These are phyloP conservation scores for Exophiala calicioides DNA, from an alignment of 2,329 filamentous ascomycete species.

Conservation along the genomic window DNA sequence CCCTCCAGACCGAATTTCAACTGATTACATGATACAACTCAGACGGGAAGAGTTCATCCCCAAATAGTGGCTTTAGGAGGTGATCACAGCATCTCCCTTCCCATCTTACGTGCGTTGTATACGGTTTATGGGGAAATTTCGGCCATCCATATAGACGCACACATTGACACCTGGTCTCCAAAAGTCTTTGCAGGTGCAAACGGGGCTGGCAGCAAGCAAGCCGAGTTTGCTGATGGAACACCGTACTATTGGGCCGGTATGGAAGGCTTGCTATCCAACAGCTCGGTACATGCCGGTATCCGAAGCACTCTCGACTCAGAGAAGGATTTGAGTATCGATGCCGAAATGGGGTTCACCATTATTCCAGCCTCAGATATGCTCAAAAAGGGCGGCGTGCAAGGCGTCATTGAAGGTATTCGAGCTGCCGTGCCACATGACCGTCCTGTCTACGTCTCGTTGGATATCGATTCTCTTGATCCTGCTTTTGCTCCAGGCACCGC, in stretches of 20 bases:
- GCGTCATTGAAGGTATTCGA: slow-evolving; percentile 17
- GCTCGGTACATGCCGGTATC: slow-evolving; percentile 15
- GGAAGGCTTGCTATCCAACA: slow-evolving; percentile 11
- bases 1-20: neutral
- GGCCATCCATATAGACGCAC: slow-evolving; percentile 17
- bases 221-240: slow-evolving; percentile 16
- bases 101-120: slow-evolving; percentile 14
- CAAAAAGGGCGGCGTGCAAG: slow-evolving; percentile 7
- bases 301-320: slow-evolving; percentile 8
- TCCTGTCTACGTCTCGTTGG: slow-evolving; percentile 18
- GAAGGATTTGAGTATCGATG: slow-evolving; percentile 11
- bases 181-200: slow-evolving; percentile 18
- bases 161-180: slow-evolving; percentile 18
- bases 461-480: slow-evolving; percentile 16
- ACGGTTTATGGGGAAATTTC: slow-evolving; percentile 15
- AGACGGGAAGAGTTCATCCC: slow-evolving; percentile 11
- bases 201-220: slow-evolving; percentile 14
- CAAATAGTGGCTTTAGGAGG: slow-evolving; percentile 16
- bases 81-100: slow-evolving; percentile 17
- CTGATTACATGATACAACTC: neutral
- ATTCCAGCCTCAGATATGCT: slow-evolving; percentile 16
- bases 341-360: slow-evolving; percentile 8
- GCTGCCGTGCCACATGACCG: slow-evolving; percentile 1
- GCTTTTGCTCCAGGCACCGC: slow-evolving; percentile 14
- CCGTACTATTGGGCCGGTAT: slow-evolving; percentile 14